phyloP scores from a whole-genome alignment of 2,329 filamentous ascomycete genomes.

The Apiospora aurea region DNA sequence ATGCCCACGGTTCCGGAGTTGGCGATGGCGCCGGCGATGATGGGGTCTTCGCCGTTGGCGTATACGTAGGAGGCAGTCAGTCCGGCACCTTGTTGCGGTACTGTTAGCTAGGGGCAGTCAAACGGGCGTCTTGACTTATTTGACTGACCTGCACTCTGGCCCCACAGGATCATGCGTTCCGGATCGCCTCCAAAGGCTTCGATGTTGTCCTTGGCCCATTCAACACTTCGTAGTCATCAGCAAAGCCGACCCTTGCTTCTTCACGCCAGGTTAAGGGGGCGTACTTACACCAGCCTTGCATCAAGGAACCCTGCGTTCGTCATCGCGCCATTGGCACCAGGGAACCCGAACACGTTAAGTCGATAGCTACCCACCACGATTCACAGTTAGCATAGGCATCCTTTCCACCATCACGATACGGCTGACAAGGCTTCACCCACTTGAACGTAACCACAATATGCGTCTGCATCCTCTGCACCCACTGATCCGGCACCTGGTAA shows the following conservation, averaged over 20 bases:
- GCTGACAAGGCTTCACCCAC: background rate
- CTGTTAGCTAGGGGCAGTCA: background rate
- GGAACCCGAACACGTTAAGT: conserved; percentile 27
- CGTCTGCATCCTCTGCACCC: conserved; percentile 26
- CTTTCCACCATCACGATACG: no score
- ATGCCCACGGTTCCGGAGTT: conserved; percentile 21
- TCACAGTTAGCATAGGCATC: background rate
- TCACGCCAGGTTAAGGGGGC: fast-evolving
- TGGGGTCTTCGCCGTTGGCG: conserved; percentile 34
- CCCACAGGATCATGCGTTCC: conserved; percentile 27
- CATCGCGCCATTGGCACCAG: conserved; percentile 21
- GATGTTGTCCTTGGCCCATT: conserved; percentile 27
- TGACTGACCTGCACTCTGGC: conserved; percentile 27
- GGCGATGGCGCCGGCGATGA: conserved; percentile 46
- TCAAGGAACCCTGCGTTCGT: conserved; percentile 26
- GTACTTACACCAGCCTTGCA: conserved; percentile 18
- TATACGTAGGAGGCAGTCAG: conserved; percentile 25
- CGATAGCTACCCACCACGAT: conserved; percentile 11
- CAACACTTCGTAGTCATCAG: background rate
- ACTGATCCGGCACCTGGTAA: conserved; percentile 28
- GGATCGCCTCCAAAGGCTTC: conserved; percentile 27
- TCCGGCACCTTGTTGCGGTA: background rate
- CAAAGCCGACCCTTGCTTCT: fast-evolving
- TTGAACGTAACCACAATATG: conserved; percentile 27
- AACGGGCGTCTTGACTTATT: background rate